phyloP scores from a whole-genome alignment of 1,284 basidiomycete species.

The Cryptococcus sp. region DNA sequence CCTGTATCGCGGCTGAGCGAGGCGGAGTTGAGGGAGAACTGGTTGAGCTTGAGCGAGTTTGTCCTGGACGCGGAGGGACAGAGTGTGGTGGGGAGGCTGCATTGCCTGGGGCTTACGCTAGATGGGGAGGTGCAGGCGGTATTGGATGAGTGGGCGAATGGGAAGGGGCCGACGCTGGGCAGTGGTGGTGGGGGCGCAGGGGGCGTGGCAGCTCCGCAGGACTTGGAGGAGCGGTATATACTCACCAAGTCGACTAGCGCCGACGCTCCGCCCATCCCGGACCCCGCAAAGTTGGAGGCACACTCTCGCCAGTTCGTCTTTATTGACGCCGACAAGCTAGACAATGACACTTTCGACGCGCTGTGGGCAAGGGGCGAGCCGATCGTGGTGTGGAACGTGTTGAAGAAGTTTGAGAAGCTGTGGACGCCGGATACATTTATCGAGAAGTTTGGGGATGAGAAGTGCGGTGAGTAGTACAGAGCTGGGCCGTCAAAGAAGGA shows the following conservation, averaged over 20 bases:
- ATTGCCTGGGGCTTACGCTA: neutral
- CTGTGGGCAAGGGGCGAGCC: constrained; percentile 73
- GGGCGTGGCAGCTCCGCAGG: too few species aligned
- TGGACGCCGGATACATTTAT: constrained; percentile 67
- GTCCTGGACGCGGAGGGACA: constrained; percentile 16
- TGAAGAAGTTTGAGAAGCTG: neutral
- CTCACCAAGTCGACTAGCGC: constrained; percentile 31
- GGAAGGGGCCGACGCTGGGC: too few species aligned
- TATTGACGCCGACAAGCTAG: constrained; percentile 58
- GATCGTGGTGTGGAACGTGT: constrained; percentile 66
- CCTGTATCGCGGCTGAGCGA: constrained; percentile 73
- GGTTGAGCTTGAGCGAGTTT: constrained; percentile 35
- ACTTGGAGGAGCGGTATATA: too few species aligned
- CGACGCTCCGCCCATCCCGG: constrained; percentile 20
- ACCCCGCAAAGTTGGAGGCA: constrained; percentile 38
- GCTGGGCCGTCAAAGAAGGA: neutral
- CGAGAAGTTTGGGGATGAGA: constrained; percentile 62
- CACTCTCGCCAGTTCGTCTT: constrained; percentile 37
- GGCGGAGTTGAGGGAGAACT: constrained; percentile 59
- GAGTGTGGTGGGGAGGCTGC: neutral
- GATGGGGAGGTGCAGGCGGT: neutral
- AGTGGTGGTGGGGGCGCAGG: too few species aligned
- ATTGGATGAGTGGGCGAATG: too few species aligned
- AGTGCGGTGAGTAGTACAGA: constrained; percentile 54
- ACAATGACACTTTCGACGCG: constrained; percentile 61